Base-by-base conservation (phyloP, 805 yeast genomes). In the Wickerhamomyces tratensis region DNA sequence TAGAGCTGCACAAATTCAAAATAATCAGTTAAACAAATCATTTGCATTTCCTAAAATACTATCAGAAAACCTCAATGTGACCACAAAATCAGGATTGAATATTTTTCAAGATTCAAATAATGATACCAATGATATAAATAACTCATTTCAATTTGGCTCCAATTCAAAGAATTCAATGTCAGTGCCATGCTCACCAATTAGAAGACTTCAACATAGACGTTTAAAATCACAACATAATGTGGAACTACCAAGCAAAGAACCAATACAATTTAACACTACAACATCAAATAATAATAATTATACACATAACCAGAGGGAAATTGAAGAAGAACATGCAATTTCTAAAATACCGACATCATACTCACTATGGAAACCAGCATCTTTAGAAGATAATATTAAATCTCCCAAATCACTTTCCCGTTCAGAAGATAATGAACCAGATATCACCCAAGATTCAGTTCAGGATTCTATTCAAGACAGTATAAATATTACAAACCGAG, bases 21-120 rank as follows among this genome's bases (percentile, higher is more conserved):
- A 57, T 35, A 57, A 57, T 30, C 37, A 41, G n/a, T 41, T 57
- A 27, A 54, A 57, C 41, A 47, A 43, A 39, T 40, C 39, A 6
- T 57, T 57, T 41, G 46, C 56, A 6, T 57, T 55, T 44, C 61
- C 61, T 31, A 12, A 13, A 2, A 12, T 31, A 9, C n/a, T 12
- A 12, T 2, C 13, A 11, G n/a, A 31, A 6, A 9, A 12, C 2
- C 11, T 12, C 7, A 9, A 12, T 6, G n/a, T 2, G 7, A 27
- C 10, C 7, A 8, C 30, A 27, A 10, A 8, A 8, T 27, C 30
- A 8, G 30, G 30, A 27, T 5, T 27, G 2, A 7, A 27, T 7
- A 27, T 27, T 8, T 27, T 27, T 27, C 30, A 27, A 27, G 30
- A 27, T 27, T 7, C 7, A 27, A 27, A 7, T 8, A 27, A 27